Conservation (phyloP, 1,284 basidiomycete genomes). For the Pseudomicrostroma phylloplanum region DNA sequence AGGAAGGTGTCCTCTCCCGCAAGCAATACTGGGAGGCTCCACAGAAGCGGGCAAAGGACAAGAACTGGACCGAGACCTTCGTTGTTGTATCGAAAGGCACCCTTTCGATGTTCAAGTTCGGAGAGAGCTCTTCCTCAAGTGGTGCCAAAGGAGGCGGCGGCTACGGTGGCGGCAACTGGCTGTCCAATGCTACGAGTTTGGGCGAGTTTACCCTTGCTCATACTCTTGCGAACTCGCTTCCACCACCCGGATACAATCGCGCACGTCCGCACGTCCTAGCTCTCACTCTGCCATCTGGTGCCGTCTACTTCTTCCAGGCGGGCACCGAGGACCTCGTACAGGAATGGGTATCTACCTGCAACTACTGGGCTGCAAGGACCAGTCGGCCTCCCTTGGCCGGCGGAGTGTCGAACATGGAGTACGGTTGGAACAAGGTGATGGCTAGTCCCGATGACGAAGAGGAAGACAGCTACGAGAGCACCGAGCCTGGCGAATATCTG, state of each 20-base stretch:
- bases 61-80: constrained; percentile 81
- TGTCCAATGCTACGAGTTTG: constrained; percentile 74
- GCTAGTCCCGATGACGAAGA: constrained; percentile 52
- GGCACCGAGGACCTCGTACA: constrained; percentile 94
- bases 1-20: constrained; percentile 87
- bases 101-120: constrained; percentile 73
- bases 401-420: constrained; percentile 97
- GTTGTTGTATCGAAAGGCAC: constrained; percentile 90
- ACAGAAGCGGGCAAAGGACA: constrained; percentile 74
- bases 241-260: constrained; percentile 82
- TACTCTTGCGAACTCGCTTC: constrained; percentile 76
- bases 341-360: constrained; percentile 97
- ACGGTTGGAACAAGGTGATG: constrained; percentile 80
- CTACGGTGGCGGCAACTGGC: constrained; percentile 91
- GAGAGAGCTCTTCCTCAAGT: constrained; percentile 14
- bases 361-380: constrained; percentile 92
- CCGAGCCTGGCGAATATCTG: neutral
- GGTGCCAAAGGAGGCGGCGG: constrained; percentile 28
- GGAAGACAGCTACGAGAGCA: neutral
- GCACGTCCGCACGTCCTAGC: constrained; percentile 89
- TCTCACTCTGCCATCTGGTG: constrained; percentile 78
- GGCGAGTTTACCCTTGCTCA: constrained; percentile 78
- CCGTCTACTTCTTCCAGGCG: constrained; percentile 91
- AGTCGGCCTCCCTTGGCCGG: constrained; percentile 88
- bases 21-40: constrained; percentile 87